Conservation (phyloP, 345 rosid species). For the Sisymbrium irio region DNA sequence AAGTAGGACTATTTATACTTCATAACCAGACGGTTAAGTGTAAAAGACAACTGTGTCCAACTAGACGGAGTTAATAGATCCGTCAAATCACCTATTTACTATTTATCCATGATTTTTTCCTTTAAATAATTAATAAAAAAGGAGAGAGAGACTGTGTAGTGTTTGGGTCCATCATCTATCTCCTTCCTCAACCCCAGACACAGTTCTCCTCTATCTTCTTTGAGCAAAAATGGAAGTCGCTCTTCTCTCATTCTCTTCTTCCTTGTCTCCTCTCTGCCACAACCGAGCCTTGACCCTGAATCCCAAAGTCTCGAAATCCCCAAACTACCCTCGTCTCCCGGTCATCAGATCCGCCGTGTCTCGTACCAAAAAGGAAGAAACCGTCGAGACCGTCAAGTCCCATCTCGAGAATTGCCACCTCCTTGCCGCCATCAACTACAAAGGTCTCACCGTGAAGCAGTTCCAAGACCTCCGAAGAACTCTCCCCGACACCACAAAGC, state of each 20-base stretch:
- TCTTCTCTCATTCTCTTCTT: constrained; percentile 61
- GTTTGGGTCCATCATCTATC: neutral
- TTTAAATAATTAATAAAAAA: neutral
- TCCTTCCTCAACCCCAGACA: constrained; percentile 17
- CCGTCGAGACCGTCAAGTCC: constrained; percentile 70
- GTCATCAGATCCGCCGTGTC: constrained; percentile 73
- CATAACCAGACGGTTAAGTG: neutral
- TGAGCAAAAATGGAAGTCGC: constrained; percentile 55
- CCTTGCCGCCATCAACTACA: constrained; percentile 74
- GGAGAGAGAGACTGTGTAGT: neutral
- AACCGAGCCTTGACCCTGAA: constrained; percentile 31
- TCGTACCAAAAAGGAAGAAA: constrained; percentile 78
- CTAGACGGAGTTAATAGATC: constrained; percentile 6
- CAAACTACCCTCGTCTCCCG: constrained; percentile 26
- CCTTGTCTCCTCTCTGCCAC: constrained; percentile 35
- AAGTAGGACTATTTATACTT: neutral
- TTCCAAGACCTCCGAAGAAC: constrained; percentile 72
- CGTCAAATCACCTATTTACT: neutral
- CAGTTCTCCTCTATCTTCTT: constrained; percentile 15
- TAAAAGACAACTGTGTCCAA: neutral
- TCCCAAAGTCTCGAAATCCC: constrained; percentile 27
- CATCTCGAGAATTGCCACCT: constrained; percentile 81
- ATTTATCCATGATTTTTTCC: neutral
- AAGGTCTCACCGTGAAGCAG: constrained; percentile 81
- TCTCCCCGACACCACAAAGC: constrained; percentile 68